Conservation (phyloP, 2,329 filamentous ascomycete species). For the Aspergillus aculeatus region DNA sequence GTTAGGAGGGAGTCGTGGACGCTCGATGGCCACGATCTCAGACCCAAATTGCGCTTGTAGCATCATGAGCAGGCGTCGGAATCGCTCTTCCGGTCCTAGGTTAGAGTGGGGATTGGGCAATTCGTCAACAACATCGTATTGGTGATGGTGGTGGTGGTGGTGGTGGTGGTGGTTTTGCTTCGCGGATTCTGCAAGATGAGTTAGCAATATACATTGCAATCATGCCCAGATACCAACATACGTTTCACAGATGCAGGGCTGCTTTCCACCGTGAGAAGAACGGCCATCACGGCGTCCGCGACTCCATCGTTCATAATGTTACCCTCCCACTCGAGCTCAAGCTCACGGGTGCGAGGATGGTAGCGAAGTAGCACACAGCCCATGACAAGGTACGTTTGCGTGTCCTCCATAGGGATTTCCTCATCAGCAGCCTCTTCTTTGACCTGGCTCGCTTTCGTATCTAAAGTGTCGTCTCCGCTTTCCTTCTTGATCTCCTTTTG, state of each 20-base stretch:
- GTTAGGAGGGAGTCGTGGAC: slow-evolving; percentile 50
- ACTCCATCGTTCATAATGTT: slow-evolving; percentile 98
- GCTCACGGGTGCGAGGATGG: slow-evolving; percentile 66
- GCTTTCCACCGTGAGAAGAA: slow-evolving; percentile 87
- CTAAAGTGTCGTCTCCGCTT: slow-evolving; percentile 30
- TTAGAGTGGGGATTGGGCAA: slow-evolving; percentile 71
- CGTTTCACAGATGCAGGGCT: slow-evolving; percentile 93
- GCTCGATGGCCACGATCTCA: slow-evolving; percentile 73
- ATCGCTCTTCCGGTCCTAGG: slow-evolving; percentile 69
- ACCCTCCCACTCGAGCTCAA: slow-evolving; percentile 95
- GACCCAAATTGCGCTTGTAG: slow-evolving; percentile 96
- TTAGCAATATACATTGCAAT: background rate
- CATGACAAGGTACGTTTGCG: slow-evolving; percentile 68
- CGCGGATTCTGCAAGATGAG: slow-evolving; percentile 51
- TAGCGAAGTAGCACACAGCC: slow-evolving; percentile 84
- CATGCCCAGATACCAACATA: slow-evolving; percentile 35
- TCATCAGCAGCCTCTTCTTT: slow-evolving; percentile 47
- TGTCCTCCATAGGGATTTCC: slow-evolving; percentile 40
- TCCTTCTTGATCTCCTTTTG: slow-evolving; percentile 24
- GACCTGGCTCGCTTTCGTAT: slow-evolving; percentile 37
- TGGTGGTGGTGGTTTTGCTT: slow-evolving; percentile 53
- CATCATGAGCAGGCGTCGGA: slow-evolving; percentile 88
- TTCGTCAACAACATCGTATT: slow-evolving; percentile 45
- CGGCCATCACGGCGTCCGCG: slow-evolving; percentile 93
- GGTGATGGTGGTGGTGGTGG: slow-evolving; percentile 54